A percentile compares a stretch with the other conserved stretches of the same genome.
These are phyloP conservation scores for Verticillium klebahnii DNA, from an alignment of 2,329 filamentous ascomycete genomes.

Conservation along the genomic window DNA sequence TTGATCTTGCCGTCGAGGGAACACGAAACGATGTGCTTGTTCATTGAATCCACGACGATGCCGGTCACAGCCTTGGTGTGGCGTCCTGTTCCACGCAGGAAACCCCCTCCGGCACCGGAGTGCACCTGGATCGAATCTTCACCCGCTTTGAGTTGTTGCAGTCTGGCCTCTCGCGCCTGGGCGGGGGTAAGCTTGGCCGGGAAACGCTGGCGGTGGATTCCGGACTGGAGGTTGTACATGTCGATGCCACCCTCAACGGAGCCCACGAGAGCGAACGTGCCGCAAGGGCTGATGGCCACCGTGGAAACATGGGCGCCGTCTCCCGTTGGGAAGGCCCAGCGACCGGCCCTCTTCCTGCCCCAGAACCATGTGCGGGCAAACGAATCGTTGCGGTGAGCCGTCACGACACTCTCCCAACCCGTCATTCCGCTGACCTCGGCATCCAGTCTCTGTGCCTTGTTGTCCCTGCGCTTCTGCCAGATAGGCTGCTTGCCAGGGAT, in stretches of 20 bases:
- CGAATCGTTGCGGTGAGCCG: slow-evolving; percentile 80
- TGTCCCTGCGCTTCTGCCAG: slow-evolving; percentile 73
- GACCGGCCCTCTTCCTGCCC: slow-evolving; percentile 86
- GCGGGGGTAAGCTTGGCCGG: slow-evolving; percentile 73
- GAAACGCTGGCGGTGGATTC: slow-evolving; percentile 80
- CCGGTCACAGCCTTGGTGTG: slow-evolving; percentile 83
- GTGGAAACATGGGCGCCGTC: slow-evolving; percentile 81
- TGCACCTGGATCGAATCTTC: slow-evolving; percentile 54
- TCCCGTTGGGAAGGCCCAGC: slow-evolving; percentile 86
- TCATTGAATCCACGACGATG: slow-evolving; percentile 82
- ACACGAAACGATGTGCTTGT: slow-evolving; percentile 80
- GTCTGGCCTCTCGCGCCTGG: slow-evolving; percentile 71
- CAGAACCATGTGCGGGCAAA: slow-evolving; percentile 96
- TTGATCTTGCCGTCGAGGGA: slow-evolving; percentile 89
- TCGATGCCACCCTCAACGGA: slow-evolving; percentile 80
- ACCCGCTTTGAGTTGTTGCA: slow-evolving; percentile 56
- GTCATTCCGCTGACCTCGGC: slow-evolving; percentile 72
- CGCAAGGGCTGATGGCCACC: slow-evolving; percentile 85
- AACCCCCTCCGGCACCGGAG: slow-evolving; percentile 35
- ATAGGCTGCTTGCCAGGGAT: slow-evolving; percentile 72
- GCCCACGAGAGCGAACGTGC: slow-evolving; percentile 88
- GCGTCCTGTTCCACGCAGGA: slow-evolving; percentile 56
- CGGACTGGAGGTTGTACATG: slow-evolving; percentile 96
- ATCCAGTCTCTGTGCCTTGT: slow-evolving; percentile 54
- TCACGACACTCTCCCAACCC: slow-evolving; percentile 96